Evolutionary conservation across 495 filamentous ascomycete species (phyloP).

Genomic region (Penicillium soppii): DNA sequence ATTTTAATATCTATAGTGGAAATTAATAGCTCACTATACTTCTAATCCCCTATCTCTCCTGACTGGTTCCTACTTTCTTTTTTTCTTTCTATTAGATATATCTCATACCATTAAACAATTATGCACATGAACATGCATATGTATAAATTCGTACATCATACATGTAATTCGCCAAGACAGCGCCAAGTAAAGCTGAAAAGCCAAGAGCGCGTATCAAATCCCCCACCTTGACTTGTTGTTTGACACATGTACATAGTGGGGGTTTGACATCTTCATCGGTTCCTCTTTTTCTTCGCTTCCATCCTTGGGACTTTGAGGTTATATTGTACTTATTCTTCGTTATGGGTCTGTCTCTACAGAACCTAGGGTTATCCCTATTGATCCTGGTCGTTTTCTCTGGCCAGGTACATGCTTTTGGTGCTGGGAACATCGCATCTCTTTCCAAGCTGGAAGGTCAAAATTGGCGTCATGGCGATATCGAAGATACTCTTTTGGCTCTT

Average conservation of each 20-base stretch:
- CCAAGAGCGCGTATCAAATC: background rate
- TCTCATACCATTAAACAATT: no score
- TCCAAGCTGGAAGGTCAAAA: conserved; percentile 80
- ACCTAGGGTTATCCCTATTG: conserved; percentile 44
- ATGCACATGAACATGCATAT: no score
- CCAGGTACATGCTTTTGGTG: conserved; percentile 78
- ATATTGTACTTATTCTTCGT: background rate
- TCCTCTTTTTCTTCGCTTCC: background rate
- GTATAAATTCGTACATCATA: no score
- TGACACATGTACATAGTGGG: background rate
- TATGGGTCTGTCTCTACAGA: conserved; percentile 28
- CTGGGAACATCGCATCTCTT: conserved; percentile 78
- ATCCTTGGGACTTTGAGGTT: background rate
- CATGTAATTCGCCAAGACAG: no score
- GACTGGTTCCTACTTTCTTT: no score
- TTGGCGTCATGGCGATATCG: conserved; percentile 90
- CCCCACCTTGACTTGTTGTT: background rate
- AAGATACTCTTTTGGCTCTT: conserved; percentile 78
- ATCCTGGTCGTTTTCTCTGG: conserved; percentile 60
- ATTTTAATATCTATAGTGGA: background rate
- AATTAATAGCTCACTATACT: background rate
- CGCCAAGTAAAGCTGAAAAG: no score
- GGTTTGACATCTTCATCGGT: background rate
- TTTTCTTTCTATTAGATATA: no score
- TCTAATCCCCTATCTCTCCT: no score